phyloP scores from a whole-genome alignment of 176 grass and related monocot genomes.

The Pharus latifolius region DNA sequence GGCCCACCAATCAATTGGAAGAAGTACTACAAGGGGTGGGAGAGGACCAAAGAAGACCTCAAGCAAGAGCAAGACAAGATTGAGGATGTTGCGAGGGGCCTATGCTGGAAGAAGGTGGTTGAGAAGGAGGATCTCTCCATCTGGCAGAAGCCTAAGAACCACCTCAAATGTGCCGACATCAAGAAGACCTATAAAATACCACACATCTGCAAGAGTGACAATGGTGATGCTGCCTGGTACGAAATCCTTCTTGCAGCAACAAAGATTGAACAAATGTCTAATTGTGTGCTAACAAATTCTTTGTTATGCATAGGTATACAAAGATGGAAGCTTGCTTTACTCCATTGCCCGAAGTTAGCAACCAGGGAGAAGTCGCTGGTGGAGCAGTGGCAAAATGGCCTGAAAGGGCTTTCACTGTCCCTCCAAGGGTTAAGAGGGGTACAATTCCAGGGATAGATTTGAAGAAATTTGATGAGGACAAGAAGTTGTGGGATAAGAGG shows the following conservation, averaged over 20 bases:
- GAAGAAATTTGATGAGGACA: slow-evolving; percentile 84
- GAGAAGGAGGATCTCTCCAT: slow-evolving; percentile 77
- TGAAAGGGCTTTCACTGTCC: slow-evolving; percentile 54
- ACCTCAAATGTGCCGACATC: slow-evolving; percentile 51
- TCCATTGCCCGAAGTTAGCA: slow-evolving; percentile 74
- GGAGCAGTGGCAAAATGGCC: slow-evolving; percentile 68
- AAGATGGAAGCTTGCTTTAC: slow-evolving; percentile 84
- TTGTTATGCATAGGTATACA: slow-evolving; percentile 61
- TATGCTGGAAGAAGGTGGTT: slow-evolving; percentile 85
- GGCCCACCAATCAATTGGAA: slow-evolving; percentile 95
- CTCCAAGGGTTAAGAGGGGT: slow-evolving; percentile 77
- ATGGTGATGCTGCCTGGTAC: slow-evolving; percentile 79
- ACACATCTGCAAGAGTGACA: slow-evolving; percentile 76
- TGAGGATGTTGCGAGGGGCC: slow-evolving; percentile 56
- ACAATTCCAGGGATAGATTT: slow-evolving; percentile 55
- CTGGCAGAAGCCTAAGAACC: slow-evolving; percentile 95
- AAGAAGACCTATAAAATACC: slow-evolving; percentile 58
- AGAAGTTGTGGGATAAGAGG: slow-evolving; percentile 68
- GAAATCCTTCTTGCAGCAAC: neutral
- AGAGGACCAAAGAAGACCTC: slow-evolving; percentile 68
- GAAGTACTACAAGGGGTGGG: slow-evolving; percentile 68
- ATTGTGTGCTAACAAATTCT: neutral
- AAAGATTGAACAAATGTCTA: neutral
- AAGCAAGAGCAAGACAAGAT: slow-evolving; percentile 85
- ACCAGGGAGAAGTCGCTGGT: slow-evolving; percentile 69